phyloP scores from a whole-genome alignment of 2,329 filamentous ascomycete genomes.

The Paracoccidioides lutzii region DNA sequence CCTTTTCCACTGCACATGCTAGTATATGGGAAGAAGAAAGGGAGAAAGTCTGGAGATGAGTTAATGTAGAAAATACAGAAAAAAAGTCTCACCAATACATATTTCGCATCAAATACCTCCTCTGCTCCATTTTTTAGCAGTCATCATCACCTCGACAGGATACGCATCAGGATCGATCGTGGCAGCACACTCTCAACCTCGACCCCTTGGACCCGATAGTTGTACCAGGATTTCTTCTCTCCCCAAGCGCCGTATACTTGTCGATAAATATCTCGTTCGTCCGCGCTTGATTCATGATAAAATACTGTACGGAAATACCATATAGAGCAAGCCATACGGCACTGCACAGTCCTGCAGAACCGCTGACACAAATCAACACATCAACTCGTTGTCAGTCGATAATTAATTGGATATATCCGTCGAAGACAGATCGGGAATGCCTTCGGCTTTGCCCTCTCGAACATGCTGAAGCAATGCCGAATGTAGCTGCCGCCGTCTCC shows the following conservation, averaged over 20 bases:
- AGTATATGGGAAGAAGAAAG: not conserved
- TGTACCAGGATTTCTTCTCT: conserved; percentile 42
- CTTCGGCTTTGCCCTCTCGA: not conserved
- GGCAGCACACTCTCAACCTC: conserved; percentile 35
- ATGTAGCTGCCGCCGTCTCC: not conserved
- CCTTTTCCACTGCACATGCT: not conserved
- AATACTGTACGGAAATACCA: conserved; percentile 43
- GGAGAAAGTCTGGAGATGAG: not conserved
- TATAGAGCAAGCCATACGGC: conserved; percentile 48
- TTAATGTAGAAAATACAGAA: not conserved
- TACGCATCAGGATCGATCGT: conserved; percentile 28
- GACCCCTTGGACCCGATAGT: conserved; percentile 38
- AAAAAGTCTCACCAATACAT: conserved; percentile 34
- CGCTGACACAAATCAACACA: conserved; percentile 49
- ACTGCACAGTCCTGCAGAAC: conserved; percentile 49
- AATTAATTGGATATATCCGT: not conserved
- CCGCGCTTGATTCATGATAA: conserved; percentile 45
- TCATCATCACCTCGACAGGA: conserved; percentile 32
- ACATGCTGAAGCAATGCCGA: not conserved
- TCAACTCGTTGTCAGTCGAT: conserved; percentile 24
- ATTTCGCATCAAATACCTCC: conserved; percentile 36
- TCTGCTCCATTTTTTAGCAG: conserved; percentile 30
- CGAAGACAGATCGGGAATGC: not conserved
- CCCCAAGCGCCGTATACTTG: conserved; percentile 32
- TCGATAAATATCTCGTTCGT: conserved; percentile 43